A percentile compares a stretch with the other conserved stretches of the same genome.
Conservation (phyloP, 1,284 basidiomycete species). For the Ceratobasidium sp. region DNA sequence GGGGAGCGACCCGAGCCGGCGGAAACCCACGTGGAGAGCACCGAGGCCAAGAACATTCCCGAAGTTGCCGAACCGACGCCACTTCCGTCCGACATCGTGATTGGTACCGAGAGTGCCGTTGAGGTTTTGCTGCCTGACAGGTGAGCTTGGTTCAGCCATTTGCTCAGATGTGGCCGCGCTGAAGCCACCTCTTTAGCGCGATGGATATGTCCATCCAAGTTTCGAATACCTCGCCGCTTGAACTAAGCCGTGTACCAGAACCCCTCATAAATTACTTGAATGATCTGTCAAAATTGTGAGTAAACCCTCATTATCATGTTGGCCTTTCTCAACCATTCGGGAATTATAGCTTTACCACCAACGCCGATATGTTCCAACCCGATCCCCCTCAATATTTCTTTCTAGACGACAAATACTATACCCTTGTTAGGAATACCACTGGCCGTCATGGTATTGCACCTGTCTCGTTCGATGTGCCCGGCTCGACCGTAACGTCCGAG, state of each 20-base stretch:
- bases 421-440: slow-evolving; percentile 37
- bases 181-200: neutral
- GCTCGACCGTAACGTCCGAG: slow-evolving; percentile 12
- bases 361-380: slow-evolving; percentile 37
- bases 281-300: slow-evolving; percentile 27
- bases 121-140: slow-evolving; percentile 39
- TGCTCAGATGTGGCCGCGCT: neutral
- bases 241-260: slow-evolving; percentile 13
- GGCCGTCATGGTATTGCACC: neutral
- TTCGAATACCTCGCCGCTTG: neutral
- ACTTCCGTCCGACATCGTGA: slow-evolving; percentile 19
- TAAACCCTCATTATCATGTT: neutral
- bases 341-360: slow-evolving; percentile 26
- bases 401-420: slow-evolving; percentile 18
- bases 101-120: slow-evolving; percentile 6
- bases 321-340: neutral
- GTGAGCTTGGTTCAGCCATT: slow-evolving; percentile 6
- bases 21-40: neutral
- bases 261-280: slow-evolving; percentile 18
- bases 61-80: slow-evolving; percentile 1
- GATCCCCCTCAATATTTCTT: slow-evolving; percentile 29
- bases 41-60: neutral
- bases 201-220: slow-evolving; percentile 27
- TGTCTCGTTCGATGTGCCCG: neutral
- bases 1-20: neutral